Conservation (phyloP, 1,139 yeast genomes). For the Candida frijolesensis region DNA sequence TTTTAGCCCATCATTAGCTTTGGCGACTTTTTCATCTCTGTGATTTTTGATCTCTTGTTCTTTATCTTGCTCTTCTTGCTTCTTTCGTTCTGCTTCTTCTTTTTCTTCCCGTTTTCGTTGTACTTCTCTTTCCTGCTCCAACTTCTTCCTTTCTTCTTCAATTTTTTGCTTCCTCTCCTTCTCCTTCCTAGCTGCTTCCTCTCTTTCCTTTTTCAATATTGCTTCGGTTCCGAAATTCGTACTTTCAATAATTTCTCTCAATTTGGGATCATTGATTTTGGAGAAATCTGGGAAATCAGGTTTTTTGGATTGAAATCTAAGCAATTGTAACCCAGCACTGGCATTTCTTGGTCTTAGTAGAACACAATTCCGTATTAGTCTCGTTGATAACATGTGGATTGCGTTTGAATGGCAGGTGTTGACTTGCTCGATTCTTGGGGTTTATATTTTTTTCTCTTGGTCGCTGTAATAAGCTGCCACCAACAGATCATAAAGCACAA, state of each 20-base stretch:
- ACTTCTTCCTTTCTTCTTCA: constrained; percentile 13
- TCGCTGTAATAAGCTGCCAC: not conserved
- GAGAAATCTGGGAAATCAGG: constrained; percentile 10
- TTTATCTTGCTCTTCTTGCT: not conserved
- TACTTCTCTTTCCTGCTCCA: constrained; percentile 12
- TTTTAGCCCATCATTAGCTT: constrained; percentile 6
- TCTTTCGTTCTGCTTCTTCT: constrained; percentile 7
- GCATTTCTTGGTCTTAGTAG: not conserved
- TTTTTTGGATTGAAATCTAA: constrained; percentile 14
- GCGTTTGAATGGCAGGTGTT: not conserved
- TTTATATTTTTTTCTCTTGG: not conserved
- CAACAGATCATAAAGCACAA: not conserved
- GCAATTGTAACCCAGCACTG: not conserved
- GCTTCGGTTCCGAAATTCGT: constrained; percentile 25
- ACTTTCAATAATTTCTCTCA: constrained; percentile 22
- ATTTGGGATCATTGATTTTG: constrained; percentile 15
- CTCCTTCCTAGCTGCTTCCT: constrained; percentile 9
- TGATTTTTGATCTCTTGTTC: not conserved
- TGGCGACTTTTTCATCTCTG: constrained; percentile 5
- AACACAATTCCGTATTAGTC: constrained; percentile 2
- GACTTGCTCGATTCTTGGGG: not conserved
- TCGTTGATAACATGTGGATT: not conserved
- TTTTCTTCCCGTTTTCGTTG: constrained; percentile 10
- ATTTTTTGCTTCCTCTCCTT: constrained; percentile 10
- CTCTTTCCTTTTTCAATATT: constrained; percentile 11